Percentiles rank a stretch among this genome's conserved stretches.
These are phyloP conservation scores for Thelephora ganbajun DNA, from an alignment of 768 basidiomycete genomes.

Conservation along the genomic window DNA sequence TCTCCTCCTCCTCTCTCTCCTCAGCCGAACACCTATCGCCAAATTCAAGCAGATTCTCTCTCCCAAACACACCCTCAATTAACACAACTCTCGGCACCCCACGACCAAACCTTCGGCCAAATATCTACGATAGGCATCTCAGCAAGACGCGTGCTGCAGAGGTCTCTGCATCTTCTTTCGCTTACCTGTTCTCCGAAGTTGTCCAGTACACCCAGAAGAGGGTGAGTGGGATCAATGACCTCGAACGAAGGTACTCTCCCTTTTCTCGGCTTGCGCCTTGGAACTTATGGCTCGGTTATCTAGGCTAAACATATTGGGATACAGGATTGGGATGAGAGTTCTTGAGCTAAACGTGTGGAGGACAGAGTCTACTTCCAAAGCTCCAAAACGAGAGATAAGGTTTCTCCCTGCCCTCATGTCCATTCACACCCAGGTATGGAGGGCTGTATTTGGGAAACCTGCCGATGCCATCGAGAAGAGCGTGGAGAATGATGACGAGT, in stretches of 20 bases:
- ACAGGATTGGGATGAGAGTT: conserved; percentile 79
- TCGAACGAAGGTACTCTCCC: conserved; percentile 69
- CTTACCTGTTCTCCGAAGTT: conserved; percentile 86
- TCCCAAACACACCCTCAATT: conserved; percentile 41
- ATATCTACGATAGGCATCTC: conserved; percentile 80
- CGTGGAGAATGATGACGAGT: conserved; percentile 94
- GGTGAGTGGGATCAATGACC: conserved; percentile 87
- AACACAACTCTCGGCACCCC: conserved; percentile 25
- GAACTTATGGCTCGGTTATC: neutral
- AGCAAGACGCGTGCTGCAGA: conserved; percentile 80
- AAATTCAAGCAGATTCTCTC: conserved; percentile 50
- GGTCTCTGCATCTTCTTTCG: conserved; percentile 58
- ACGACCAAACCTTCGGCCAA: conserved; percentile 35
- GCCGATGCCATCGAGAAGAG: conserved; percentile 95
- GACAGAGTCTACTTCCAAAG: conserved; percentile 62
- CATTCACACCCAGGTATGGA: conserved; percentile 92
- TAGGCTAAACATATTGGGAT: conserved; percentile 86
- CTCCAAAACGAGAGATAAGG: conserved; percentile 86
- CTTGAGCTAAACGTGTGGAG: conserved; percentile 81
- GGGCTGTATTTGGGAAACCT: conserved; percentile 82
- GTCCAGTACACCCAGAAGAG: conserved; percentile 95
- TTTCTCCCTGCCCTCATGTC: conserved; percentile 87
- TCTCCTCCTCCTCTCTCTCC: conserved; percentile 43
- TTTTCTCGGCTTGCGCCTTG: neutral
- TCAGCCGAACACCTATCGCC: conserved; percentile 36